Evolutionary conservation across 768 basidiomycete species (phyloP).

Genomic region (Heimioporus sp.): DNA sequence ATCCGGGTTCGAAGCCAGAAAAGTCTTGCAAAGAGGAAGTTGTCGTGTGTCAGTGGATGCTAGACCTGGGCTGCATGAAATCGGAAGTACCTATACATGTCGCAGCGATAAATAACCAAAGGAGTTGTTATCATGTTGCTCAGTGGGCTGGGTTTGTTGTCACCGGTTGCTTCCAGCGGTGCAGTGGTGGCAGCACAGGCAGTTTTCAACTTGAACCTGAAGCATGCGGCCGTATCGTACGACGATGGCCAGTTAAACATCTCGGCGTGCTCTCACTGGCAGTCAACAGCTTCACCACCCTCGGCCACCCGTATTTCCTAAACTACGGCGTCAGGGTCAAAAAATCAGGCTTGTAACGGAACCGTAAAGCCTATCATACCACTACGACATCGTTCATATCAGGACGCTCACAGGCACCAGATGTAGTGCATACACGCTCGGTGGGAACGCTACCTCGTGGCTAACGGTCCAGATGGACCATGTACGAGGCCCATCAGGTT

Average conservation of each 20-base stretch:
- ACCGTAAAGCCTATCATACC: constrained; percentile 38
- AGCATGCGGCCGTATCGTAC: constrained; percentile 12
- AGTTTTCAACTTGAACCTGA: constrained; percentile 10
- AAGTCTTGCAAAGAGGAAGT: constrained; percentile 47
- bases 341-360: constrained; percentile 36
- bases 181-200: constrained; percentile 19
- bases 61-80: neutral
- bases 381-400: neutral
- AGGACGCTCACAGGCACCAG: neutral
- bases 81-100: no score
- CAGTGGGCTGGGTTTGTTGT: constrained; percentile 14
- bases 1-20: constrained; percentile 55
- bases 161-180: constrained; percentile 8
- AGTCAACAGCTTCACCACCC: constrained; percentile 32
- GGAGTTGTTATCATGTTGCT: constrained; percentile 6
- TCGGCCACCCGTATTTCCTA: constrained; percentile 46
- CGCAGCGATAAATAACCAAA: neutral
- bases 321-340: constrained; percentile 41
- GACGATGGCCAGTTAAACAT: constrained; percentile 34
- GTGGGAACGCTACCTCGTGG: no score
- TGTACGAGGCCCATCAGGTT: no score
- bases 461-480: no score
- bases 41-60: no score
- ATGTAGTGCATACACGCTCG: constrained; percentile 54
- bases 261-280: constrained; percentile 28